phyloP scores from a whole-genome alignment of 306 rosid species.

The Biancaea sappan region DNA sequence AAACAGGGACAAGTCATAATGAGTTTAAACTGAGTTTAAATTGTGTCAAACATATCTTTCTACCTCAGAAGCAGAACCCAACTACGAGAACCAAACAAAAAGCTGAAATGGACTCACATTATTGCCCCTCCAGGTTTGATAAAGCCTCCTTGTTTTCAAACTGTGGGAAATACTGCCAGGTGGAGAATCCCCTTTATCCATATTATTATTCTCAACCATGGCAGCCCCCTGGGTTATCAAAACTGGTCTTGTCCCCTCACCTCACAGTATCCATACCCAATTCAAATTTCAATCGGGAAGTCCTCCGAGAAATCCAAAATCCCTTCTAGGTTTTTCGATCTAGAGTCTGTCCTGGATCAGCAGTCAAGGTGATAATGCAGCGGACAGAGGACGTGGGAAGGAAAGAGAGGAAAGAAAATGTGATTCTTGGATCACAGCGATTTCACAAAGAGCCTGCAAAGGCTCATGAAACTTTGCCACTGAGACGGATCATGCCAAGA shows the following conservation, averaged over 20 bases:
- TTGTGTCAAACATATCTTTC: constrained; percentile 18
- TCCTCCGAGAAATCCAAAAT: constrained; percentile 26
- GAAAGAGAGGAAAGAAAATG: constrained; percentile 26
- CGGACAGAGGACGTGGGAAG: constrained; percentile 20
- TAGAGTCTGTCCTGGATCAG: constrained; percentile 16
- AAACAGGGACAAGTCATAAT: constrained; percentile 7
- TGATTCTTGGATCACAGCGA: constrained; percentile 40
- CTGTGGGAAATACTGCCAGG: constrained; percentile 42
- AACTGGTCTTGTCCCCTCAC: constrained; percentile 30
- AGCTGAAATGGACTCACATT: constrained; percentile 62
- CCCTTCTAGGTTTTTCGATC: constrained; percentile 31
- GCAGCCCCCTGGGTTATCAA: constrained; percentile 36
- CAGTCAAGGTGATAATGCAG: constrained; percentile 31
- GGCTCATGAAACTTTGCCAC: constrained; percentile 39
- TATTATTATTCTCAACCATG: constrained; percentile 43
- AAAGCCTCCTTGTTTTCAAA: constrained; percentile 57
- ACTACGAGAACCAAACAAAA: constrained; percentile 31
- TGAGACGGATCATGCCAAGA: constrained; percentile 56
- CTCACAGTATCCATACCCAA: constrained; percentile 44
- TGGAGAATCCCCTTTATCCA: constrained; percentile 41
- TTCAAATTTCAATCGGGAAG: constrained; percentile 26
- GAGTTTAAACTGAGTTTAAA: constrained; percentile 30
- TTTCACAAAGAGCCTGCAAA: constrained; percentile 44
- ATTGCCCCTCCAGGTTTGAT: constrained; percentile 91
- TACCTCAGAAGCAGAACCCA: constrained; percentile 14